A percentile compares a stretch with the other conserved stretches of the same genome.
Conservation (phyloP, 2,329 filamentous ascomycete genomes). For the Ophiostoma australiae region DNA sequence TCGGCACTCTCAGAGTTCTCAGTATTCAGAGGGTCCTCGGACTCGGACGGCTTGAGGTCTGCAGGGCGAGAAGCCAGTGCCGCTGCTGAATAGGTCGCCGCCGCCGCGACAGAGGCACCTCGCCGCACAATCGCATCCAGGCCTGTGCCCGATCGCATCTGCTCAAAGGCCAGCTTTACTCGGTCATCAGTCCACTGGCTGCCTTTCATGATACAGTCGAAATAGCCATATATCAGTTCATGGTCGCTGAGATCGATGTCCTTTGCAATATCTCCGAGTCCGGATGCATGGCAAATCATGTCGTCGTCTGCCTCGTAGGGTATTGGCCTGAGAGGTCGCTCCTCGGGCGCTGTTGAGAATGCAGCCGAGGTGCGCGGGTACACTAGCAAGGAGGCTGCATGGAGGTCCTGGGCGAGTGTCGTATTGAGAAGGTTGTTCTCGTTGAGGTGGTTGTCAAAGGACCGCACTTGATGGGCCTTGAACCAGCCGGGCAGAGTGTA, state of each 20-base stretch:
- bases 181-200: conserved; percentile 25
- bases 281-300: neutral
- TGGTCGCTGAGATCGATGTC: neutral
- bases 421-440: neutral
- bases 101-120: conserved; percentile 20
- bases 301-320: neutral
- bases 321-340: neutral
- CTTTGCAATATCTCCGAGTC: no score
- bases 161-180: conserved; percentile 16
- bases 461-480: conserved; percentile 46
- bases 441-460: conserved; percentile 25
- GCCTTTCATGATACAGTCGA: conserved; percentile 20
- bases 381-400: neutral
- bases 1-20: neutral
- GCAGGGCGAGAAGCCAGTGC: conserved; percentile 12
- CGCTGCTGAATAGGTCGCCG: conserved; percentile 21
- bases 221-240: conserved; percentile 15
- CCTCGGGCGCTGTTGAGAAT: neutral
- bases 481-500: conserved; percentile 56
- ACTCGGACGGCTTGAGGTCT: neutral
- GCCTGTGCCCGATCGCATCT: conserved; percentile 15
- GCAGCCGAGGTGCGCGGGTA: neutral
- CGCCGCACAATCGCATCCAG: conserved; percentile 21
- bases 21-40: neutral
- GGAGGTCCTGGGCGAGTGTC: neutral